Evolutionary conservation across 1,284 basidiomycete species (phyloP).

Genomic region (Trichosporon inkin): DNA sequence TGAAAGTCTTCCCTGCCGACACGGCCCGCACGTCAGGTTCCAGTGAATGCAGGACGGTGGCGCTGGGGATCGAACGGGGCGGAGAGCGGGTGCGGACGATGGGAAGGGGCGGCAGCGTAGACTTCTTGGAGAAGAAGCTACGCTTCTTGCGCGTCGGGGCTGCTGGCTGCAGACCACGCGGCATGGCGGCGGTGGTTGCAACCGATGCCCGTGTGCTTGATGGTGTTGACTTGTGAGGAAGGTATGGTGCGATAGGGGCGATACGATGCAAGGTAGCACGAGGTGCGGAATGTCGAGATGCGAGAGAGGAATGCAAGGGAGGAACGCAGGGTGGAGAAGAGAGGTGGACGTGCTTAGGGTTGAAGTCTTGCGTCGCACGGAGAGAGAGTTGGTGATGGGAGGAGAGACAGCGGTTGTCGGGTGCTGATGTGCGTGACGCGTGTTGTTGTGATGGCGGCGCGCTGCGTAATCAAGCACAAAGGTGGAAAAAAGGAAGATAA

Average conservation of each 20-base stretch:
- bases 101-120: slow-evolving; percentile 14
- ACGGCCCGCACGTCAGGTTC: slow-evolving; percentile 19
- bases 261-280: no score
- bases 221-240: background rate
- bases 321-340: no score
- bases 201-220: background rate
- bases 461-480: background rate
- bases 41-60: slow-evolving; percentile 21
- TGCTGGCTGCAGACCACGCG: slow-evolving; percentile 8
- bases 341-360: no score
- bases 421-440: slow-evolving; percentile 2
- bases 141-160: slow-evolving; percentile 14
- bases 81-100: slow-evolving; percentile 7
- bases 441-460: background rate
- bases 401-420: background rate
- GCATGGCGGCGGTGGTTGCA: slow-evolving; percentile 6
- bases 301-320: no score
- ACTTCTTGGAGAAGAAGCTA: slow-evolving; percentile 17
- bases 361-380: no score
- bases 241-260: no score
- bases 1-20: slow-evolving; percentile 21
- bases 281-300: no score
- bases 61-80: slow-evolving; percentile 15
- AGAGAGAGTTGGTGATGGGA: background rate
- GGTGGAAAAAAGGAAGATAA: slow-evolving; percentile 6